Evolutionary conservation across 768 basidiomycete species (phyloP).

Genomic region (Dacryopinax primogenitus): DNA sequence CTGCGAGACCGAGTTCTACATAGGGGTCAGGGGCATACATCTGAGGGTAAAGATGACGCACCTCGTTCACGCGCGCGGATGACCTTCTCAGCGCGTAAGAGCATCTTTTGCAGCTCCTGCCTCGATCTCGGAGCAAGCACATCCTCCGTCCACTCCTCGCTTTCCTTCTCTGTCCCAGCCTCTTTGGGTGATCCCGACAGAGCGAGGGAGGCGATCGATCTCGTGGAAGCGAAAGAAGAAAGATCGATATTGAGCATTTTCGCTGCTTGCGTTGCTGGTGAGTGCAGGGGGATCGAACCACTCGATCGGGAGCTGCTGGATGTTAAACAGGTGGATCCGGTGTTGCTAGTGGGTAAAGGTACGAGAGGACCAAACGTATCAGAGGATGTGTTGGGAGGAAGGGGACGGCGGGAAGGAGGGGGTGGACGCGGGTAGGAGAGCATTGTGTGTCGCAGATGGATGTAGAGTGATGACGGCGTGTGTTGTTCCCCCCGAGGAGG

Average conservation of each 20-base stretch:
- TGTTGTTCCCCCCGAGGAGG: not conserved
- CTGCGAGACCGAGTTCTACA: slow-evolving; percentile 53
- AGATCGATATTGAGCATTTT: not conserved
- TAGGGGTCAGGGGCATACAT: too few relatives aligned
- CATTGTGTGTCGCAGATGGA: not conserved
- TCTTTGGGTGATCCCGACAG: not conserved
- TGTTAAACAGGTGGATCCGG: not conserved
- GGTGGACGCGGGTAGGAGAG: slow-evolving; percentile 1
- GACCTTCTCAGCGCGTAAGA: slow-evolving; percentile 58
- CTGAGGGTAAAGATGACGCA: slow-evolving; percentile 27
- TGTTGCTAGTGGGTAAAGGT: not conserved
- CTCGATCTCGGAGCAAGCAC: slow-evolving; percentile 42
- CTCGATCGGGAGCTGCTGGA: not conserved
- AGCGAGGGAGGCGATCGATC: not conserved
- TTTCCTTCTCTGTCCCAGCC: not conserved
- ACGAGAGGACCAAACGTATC: not conserved
- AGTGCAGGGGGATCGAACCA: not conserved
- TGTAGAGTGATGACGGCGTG: not conserved
- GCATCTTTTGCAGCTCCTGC: slow-evolving; percentile 56
- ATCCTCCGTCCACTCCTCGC: slow-evolving; percentile 7
- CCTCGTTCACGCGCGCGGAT: slow-evolving; percentile 69
- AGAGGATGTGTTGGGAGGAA: not conserved
- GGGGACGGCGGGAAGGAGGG: not conserved
- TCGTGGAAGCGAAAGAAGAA: not conserved
- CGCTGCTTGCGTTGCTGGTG: not conserved